These are phyloP conservation scores for Termitomyces sp. DNA, from an alignment of 768 basidiomycete genomes.

Conservation along the genomic window DNA sequence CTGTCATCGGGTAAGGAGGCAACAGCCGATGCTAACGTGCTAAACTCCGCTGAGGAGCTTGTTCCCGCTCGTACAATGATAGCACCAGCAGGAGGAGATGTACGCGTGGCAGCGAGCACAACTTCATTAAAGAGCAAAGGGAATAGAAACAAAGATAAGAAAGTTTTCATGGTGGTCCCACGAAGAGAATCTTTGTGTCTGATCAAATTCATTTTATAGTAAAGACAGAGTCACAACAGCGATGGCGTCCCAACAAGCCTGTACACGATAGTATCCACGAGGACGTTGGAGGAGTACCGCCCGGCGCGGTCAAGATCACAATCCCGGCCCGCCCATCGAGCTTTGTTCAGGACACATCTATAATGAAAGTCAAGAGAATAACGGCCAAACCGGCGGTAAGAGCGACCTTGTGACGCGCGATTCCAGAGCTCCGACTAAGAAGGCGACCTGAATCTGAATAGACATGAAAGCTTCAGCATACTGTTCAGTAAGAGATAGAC, in stretches of 20 bases:
- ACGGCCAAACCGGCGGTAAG: not conserved
- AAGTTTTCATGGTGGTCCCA: not conserved
- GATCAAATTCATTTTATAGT: not conserved
- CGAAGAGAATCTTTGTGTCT: not conserved
- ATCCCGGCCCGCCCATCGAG: not conserved
- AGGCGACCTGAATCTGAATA: not conserved
- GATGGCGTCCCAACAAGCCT: not conserved
- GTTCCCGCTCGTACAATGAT: slow-evolving; percentile 39
- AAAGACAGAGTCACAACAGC: not conserved
- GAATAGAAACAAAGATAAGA: not conserved
- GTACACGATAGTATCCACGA: not conserved
- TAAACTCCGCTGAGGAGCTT: slow-evolving; percentile 36
- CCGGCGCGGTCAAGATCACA: not conserved
- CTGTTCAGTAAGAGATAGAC: not conserved
- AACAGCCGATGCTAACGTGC: slow-evolving; percentile 37
- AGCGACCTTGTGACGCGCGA: not conserved
- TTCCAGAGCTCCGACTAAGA: not conserved
- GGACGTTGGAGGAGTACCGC: not conserved
- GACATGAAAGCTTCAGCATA: not conserved
- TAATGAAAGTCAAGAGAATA: not conserved
- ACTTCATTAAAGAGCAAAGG: not conserved
- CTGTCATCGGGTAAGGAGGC: slow-evolving; percentile 37
- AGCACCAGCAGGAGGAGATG: slow-evolving; percentile 40
- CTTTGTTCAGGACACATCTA: not conserved
- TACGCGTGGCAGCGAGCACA: slow-evolving; percentile 30